These are phyloP conservation scores for Xylariales sp. DNA, from an alignment of 2,329 filamentous ascomycete species.

Conservation along the genomic window DNA sequence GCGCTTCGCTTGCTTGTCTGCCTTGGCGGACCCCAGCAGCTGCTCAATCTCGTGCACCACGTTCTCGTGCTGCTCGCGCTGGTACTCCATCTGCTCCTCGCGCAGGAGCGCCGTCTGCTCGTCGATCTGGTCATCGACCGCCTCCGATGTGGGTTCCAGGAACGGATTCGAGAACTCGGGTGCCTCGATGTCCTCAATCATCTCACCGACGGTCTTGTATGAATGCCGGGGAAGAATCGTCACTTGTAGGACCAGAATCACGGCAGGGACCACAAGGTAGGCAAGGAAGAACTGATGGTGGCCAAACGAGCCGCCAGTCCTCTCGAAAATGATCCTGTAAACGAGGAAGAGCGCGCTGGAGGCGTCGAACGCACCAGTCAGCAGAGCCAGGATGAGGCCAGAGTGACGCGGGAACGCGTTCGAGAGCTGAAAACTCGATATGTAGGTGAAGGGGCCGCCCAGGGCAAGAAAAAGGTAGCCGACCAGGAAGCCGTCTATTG, in stretches of 20 bases:
- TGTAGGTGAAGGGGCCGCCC: slow-evolving; percentile 77
- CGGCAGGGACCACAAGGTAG: slow-evolving; percentile 66
- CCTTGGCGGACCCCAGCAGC: slow-evolving; percentile 61
- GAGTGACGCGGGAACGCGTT: slow-evolving; percentile 77
- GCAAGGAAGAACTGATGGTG: slow-evolving; percentile 65
- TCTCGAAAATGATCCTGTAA: slow-evolving; percentile 67
- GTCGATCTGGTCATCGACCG: slow-evolving; percentile 52
- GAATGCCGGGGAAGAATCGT: slow-evolving; percentile 69
- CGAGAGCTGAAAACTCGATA: slow-evolving; percentile 78
- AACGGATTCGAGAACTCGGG: slow-evolving; percentile 27
- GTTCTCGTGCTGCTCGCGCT: slow-evolving; percentile 55
- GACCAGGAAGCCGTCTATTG: slow-evolving; percentile 70
- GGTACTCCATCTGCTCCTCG: slow-evolving; percentile 55
- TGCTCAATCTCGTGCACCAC: slow-evolving; percentile 68
- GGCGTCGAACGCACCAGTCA: slow-evolving; percentile 80
- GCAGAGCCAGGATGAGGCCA: slow-evolving; percentile 72
- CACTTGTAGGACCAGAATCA: slow-evolving; percentile 64
- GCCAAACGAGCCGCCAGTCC: slow-evolving; percentile 49
- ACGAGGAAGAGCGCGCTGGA: slow-evolving; percentile 74
- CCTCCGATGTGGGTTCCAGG: slow-evolving; percentile 21
- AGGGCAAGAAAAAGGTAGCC: slow-evolving; percentile 75
- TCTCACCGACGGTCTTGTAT: slow-evolving; percentile 82
- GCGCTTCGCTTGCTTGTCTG: slow-evolving; percentile 57
- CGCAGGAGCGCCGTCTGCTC: slow-evolving; percentile 51
- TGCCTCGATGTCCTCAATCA: slow-evolving; percentile 68